Conservation (phyloP, 768 basidiomycete species). For the Mycena leptocephala region DNA sequence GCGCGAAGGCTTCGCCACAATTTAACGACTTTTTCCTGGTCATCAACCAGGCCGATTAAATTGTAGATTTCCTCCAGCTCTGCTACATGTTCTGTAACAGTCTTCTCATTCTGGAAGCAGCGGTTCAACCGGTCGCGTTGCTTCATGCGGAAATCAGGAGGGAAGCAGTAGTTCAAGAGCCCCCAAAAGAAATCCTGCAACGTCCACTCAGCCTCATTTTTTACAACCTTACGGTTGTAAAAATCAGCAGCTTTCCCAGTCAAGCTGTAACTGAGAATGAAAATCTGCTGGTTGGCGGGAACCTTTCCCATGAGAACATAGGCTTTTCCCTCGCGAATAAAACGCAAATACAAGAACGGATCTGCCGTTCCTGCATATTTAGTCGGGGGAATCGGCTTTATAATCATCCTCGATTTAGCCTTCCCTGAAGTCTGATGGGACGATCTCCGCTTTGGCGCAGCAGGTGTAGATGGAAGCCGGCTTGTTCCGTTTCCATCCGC, state of each 20-base stretch:
- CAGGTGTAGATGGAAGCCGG: too few species aligned
- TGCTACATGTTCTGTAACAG: background rate
- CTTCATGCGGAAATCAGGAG: background rate
- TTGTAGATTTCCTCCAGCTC: background rate
- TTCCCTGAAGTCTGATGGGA: too few species aligned
- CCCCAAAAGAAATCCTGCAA: background rate
- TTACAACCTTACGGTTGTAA: background rate
- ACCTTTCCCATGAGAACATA: background rate
- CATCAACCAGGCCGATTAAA: background rate
- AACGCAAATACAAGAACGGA: background rate
- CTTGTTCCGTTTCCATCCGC: too few species aligned
- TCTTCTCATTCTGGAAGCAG: background rate
- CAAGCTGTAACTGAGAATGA: background rate
- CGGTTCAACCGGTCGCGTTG: too few species aligned
- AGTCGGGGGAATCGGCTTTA: too few species aligned
- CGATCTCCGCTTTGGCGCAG: too few species aligned
- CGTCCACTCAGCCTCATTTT: background rate
- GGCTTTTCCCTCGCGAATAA: background rate
- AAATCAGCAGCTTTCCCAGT: background rate
- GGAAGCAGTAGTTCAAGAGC: background rate
- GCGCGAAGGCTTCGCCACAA: background rate
- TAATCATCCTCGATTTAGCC: too few species aligned
- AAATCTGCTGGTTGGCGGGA: background rate
- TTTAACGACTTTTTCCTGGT: slow-evolving; percentile 1
- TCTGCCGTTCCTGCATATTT: too few species aligned